phyloP scores from a whole-genome alignment of 2,329 filamentous ascomycete genomes.

The Pseudogymnoascus sp. region DNA sequence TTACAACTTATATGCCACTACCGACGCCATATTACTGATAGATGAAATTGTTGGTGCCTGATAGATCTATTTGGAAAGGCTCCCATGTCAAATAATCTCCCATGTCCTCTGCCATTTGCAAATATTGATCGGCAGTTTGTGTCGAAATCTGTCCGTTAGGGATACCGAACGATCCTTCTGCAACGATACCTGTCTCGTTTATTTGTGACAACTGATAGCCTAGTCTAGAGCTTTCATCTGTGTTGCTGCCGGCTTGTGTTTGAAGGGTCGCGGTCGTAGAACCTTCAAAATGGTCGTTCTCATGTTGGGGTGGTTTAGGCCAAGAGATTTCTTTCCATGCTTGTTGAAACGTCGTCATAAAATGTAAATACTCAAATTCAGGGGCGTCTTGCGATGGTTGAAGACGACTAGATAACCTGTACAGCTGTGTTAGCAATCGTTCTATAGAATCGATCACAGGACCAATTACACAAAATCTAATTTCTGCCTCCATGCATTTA shows the following conservation, averaged over 20 bases:
- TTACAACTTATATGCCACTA: not conserved
- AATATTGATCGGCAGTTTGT: slow-evolving; percentile 20
- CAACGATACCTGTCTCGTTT: not conserved
- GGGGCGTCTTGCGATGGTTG: not conserved
- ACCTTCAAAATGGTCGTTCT: slow-evolving; percentile 1
- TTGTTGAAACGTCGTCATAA: not conserved
- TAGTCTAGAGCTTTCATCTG: slow-evolving; percentile 5
- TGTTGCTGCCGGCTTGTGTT: slow-evolving; percentile 10
- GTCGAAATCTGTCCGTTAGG: slow-evolving; percentile 16
- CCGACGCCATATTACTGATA: not conserved
- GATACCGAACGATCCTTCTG: not conserved
- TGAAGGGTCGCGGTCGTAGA: slow-evolving; percentile 10
- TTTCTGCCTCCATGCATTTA: not conserved
- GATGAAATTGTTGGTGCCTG: not conserved
- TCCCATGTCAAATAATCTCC: slow-evolving; percentile 22
- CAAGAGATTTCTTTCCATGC: not conserved
- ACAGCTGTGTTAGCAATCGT: not conserved
- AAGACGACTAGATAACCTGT: not conserved
- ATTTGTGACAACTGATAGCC: not conserved
- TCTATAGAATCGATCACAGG: not conserved
- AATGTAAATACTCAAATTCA: not conserved
- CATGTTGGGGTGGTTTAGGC: slow-evolving; percentile 5
- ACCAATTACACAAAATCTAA: not conserved
- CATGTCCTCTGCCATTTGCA: slow-evolving; percentile 24
- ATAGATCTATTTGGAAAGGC: not conserved